Evolutionary conservation across 1,284 basidiomycete genomes (phyloP), one percentile per base, ranked within the genome.

Genomic region (Athelia psychrophila): DNA sequence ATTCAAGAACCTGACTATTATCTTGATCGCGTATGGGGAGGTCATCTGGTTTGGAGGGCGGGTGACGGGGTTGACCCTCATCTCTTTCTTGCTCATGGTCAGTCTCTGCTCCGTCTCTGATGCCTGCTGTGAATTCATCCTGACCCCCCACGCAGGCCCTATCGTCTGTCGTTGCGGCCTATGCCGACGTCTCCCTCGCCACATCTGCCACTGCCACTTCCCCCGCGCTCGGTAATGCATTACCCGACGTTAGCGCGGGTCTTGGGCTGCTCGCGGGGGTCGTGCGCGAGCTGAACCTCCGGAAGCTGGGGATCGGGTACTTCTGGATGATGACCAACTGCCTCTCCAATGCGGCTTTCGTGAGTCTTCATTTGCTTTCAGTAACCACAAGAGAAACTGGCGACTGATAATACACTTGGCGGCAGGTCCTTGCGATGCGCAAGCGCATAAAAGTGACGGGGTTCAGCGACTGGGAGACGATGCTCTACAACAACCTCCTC

Each of bases 1-100:
- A 60, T 99, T 99, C 84, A 99, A 99, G 75, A 99, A 99, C 69
- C 69, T 99, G 61, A 98, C 97, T 24, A 99, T 99, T 64, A 98
- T 99, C 60, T 81, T 99, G 33, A 99, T 99, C 64, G 93, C 97
- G 3, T 98, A 99, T 66, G 97, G 97, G 36, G 97, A 99, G 73
- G 91, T 97, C 8, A 72, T 98, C 55, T 98, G 95, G 95, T 99
- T 99, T 67, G 93, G 87, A 54, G 95, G 95, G 32, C 79, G 80
- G 54, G 88, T 99, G 36, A 96, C 95, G 0, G 81, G 83, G 5
- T 79, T 99, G 45, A 95, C 95, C 0, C 83, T 98, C 58, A 76
- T 89, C 33, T 89, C 95, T 0, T 99, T 99, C 67, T 72, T 90
- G 20, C 81, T 99, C 54, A 99, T 99, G 95, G 95, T 91, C 42